Conservation (phyloP, 768 basidiomycete genomes). For the Panaeolus papilionaceus region DNA sequence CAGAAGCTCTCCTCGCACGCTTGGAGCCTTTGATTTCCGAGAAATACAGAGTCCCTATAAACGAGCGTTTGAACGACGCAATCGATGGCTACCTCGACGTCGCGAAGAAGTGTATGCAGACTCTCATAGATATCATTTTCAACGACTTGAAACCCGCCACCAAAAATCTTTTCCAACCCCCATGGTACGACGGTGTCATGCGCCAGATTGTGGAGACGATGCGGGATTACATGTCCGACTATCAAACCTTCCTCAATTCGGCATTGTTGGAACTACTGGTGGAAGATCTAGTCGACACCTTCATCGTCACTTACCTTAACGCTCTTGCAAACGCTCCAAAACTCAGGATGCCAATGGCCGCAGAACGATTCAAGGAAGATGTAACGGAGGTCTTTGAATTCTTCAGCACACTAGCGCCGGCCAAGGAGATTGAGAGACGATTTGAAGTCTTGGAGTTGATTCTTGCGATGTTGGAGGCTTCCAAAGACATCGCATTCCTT, state of each 20-base stretch:
- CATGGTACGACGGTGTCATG: conserved; percentile 93
- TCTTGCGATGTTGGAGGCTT: conserved; percentile 81
- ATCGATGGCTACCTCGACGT: conserved; percentile 99
- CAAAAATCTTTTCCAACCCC: conserved; percentile 79
- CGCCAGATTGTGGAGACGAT: conserved; percentile 93
- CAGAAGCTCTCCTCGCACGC: conserved; percentile 84
- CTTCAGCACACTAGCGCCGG: conserved; percentile 79
- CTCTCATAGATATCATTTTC: conserved; percentile 93
- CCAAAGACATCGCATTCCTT: conserved; percentile 88
- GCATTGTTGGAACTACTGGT: conserved; percentile 90
- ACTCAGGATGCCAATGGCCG: conserved; percentile 83
- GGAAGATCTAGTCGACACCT: conserved; percentile 91
- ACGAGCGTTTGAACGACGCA: conserved; percentile 89
- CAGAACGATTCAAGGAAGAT: conserved; percentile 85
- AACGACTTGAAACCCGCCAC: conserved; percentile 91
- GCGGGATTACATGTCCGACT: conserved; percentile 96
- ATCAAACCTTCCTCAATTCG: conserved; percentile 88
- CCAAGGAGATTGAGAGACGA: conserved; percentile 78
- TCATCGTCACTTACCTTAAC: conserved; percentile 90
- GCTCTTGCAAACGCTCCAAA: conserved; percentile 85
- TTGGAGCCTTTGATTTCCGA: conserved; percentile 92
- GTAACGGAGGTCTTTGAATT: conserved; percentile 78
- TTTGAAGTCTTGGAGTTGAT: conserved; percentile 91
- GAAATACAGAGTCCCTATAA: conserved; percentile 86
- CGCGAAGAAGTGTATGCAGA: conserved; percentile 95